Conservation (phyloP, 257 asterid species). For the Lantana camara region DNA sequence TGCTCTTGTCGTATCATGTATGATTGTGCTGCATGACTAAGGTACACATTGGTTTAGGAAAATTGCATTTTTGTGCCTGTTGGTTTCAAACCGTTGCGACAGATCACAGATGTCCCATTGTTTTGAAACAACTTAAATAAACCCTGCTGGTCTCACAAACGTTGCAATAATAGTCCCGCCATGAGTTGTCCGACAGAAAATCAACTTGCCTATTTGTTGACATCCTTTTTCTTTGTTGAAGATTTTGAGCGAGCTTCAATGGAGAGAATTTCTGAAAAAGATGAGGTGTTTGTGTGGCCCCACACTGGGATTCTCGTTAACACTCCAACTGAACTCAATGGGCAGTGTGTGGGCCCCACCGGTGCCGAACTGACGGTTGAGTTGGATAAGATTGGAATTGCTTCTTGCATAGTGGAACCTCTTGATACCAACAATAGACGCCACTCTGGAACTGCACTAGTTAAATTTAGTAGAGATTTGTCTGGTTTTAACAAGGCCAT, state of each 20-base stretch:
- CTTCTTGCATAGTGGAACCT: slow-evolving; percentile 67
- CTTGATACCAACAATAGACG: slow-evolving; percentile 68
- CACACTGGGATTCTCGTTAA: slow-evolving; percentile 71
- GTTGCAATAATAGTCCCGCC: too few relatives aligned
- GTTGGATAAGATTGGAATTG: slow-evolving; percentile 53
- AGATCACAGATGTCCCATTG: too few relatives aligned
- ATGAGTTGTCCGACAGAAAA: too few relatives aligned
- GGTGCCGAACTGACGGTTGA: slow-evolving; percentile 62
- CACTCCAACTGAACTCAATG: slow-evolving; percentile 51
- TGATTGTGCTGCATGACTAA: too few relatives aligned
- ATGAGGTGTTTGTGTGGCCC: slow-evolving; percentile 82
- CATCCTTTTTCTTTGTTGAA: too few relatives aligned
- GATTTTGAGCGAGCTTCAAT: background rate
- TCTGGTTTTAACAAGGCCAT: slow-evolving; percentile 65
- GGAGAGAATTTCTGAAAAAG: background rate
- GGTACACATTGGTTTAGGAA: too few relatives aligned
- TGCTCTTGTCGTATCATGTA: too few relatives aligned
- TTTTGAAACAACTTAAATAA: too few relatives aligned
- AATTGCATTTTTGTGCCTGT: too few relatives aligned
- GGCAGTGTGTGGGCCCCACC: slow-evolving; percentile 66
- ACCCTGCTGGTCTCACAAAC: too few relatives aligned
- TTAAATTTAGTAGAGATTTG: slow-evolving; percentile 67
- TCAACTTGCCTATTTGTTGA: too few relatives aligned
- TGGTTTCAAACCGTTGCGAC: too few relatives aligned
- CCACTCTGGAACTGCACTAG: slow-evolving; percentile 70